Evolutionary conservation across 768 basidiomycete genomes (phyloP), one percentile per base, ranked within the genome.

Genomic region (Xerocomellus dryophilus): DNA sequence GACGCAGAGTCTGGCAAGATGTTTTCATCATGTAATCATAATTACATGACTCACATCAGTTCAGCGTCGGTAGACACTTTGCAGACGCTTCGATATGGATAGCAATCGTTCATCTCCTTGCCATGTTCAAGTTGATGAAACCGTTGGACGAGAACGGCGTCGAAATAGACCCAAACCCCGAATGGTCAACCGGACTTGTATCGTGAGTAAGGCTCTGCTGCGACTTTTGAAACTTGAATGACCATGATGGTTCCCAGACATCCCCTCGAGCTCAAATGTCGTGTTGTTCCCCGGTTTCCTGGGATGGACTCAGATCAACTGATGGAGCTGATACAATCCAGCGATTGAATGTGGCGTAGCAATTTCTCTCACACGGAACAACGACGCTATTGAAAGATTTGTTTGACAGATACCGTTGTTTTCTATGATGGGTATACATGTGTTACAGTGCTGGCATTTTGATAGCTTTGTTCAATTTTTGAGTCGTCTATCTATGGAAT

Each of bases 81-180:
- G 68, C 68, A 20, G 66, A 69, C 7, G 66, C 70, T 12, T 69
- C 68, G 38, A 21, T 69, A n/a, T 69, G 68, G 68, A 60, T 70
- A 45, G 70, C 66, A 17, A 56, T 69, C 5, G 68, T 56, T 9
- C 68, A 69, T 49, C 58, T 69, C 17, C 66, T 71, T 36, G 40
- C 67, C 47, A 35, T 47, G n/a, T 69, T 71, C 48, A 65, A 59
- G 31, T 70, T 71, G 36, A 58, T 53, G 70, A 71, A 59, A 53
- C 61, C 49, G 21, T 38, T 68, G 53, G 61, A 71, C 36, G 52
- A 59, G 20, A 52, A 66, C 27, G 70, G 70, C 4, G 39, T 29
- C 18, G 70, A 71, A 45, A 39, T 59, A 23, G 53, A 70, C 17
- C 63, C 64, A 20, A 42, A 54, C 15, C 68, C 66, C 1, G 25